Evolutionary conservation across 768 basidiomycete species (phyloP).

Genomic region (Russula sp.): DNA sequence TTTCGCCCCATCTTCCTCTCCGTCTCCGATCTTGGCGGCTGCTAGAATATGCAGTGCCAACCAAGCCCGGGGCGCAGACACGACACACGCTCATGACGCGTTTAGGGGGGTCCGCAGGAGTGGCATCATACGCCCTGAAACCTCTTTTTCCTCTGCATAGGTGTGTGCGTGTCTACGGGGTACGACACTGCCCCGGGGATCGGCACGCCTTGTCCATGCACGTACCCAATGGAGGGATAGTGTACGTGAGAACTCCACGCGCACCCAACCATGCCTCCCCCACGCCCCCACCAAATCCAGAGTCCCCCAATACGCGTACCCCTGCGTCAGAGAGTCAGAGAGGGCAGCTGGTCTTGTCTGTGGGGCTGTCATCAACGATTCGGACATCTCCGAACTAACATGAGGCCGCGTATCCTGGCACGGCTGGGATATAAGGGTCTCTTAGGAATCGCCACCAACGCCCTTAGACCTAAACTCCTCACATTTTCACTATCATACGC

Average conservation of each 20-base stretch:
- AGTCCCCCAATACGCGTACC: not conserved
- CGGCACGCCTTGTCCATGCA: conserved; percentile 3
- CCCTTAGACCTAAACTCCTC: conserved; percentile 11
- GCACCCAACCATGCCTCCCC: not conserved
- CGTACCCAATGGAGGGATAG: not conserved
- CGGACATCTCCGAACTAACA: conserved; percentile 14
- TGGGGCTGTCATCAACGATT: not conserved
- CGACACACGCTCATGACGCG: not conserved
- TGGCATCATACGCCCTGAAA: not conserved
- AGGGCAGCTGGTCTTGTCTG: not conserved
- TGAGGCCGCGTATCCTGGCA: not conserved
- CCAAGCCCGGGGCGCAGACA: not conserved
- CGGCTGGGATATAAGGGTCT: conserved; percentile 6
- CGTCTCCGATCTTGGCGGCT: not conserved
- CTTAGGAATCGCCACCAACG: not conserved
- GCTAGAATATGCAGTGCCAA: not conserved
- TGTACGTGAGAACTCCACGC: not conserved
- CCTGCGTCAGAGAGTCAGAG: not conserved
- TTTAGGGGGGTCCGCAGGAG: not conserved
- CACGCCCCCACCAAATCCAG: not conserved
- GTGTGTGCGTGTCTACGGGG: not conserved
- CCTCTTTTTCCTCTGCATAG: not conserved
- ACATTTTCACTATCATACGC: not conserved
- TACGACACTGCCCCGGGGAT: not conserved
- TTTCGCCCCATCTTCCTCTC: not conserved